Conservation (phyloP, 2,329 filamentous ascomycete genomes). For the Onygenales sp. region DNA sequence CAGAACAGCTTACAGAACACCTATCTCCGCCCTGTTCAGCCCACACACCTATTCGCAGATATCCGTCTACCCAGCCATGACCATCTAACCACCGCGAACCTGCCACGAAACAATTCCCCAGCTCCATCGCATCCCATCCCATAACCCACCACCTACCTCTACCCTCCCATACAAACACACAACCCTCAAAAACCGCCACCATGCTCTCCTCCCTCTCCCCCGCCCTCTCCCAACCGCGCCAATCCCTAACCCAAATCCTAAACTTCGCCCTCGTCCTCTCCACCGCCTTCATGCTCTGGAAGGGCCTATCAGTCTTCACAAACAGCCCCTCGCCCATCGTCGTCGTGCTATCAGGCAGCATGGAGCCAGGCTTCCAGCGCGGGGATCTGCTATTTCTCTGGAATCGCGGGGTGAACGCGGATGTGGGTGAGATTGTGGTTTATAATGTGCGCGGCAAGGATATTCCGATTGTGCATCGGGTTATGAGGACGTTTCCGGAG, state of each 20-base stretch:
- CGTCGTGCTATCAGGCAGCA: conserved; percentile 56
- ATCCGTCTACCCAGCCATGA: background rate
- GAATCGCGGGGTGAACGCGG: conserved; percentile 52
- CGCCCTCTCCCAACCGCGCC: conserved; percentile 59
- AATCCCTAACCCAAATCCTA: conserved; percentile 70
- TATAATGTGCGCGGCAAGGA: conserved; percentile 88
- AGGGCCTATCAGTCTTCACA: conserved; percentile 69
- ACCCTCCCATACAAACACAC: conserved; percentile 16
- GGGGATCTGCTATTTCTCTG: conserved; percentile 56
- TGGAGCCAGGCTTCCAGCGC: conserved; percentile 59
- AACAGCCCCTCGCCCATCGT: conserved; percentile 64
- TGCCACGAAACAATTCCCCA: background rate
- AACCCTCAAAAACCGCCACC: conserved; percentile 20
- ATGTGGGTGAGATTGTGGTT: conserved; percentile 64
- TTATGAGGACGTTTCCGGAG: conserved; percentile 60
- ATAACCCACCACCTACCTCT: conserved; percentile 45
- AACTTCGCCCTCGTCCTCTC: conserved; percentile 87
- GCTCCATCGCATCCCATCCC: conserved; percentile 9
- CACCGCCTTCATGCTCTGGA: conserved; percentile 94
- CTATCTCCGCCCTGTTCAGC: background rate
- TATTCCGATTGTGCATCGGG: conserved; percentile 92
- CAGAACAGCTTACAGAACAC: background rate
- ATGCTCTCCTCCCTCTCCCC: conserved; percentile 60
- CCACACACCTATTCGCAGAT: background rate
- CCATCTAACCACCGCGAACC: background rate